Evolutionary conservation across 176 grass and related monocot genomes (phyloP), one percentile per base, ranked within the genome.

Genomic region (Aegilops speltoides): DNA sequence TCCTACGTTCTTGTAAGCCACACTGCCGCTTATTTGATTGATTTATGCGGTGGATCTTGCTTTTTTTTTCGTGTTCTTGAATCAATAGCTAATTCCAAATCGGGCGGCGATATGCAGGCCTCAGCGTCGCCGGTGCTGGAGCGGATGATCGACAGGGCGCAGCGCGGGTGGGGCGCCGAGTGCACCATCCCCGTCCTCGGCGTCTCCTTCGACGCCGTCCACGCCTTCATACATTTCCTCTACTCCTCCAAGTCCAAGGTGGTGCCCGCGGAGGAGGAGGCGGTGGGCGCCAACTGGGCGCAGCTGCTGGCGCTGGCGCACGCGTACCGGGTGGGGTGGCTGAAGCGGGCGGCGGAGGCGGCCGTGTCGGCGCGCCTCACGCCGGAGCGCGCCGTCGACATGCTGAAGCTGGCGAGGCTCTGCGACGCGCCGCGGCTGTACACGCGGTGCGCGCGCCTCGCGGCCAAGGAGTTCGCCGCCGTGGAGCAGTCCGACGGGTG

Each of bases 221-320:
- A 91, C 81, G 87, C 92, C 26, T 99, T 99, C 89, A 64, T 96
- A 17, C 91, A 66, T 5, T 75, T 94, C 84, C 90, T 99, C 37
- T 96, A 96, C 77, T 60, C 82, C 32, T 45, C 87, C 34, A 88
- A 77, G 74, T 67, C 85, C 29, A 88, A 56, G 74, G 45, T 83
- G 64, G 64, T 72, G 34, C 79, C 79, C 13, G 79, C 82, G 23
- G 79, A 11, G 4, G 90, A 89, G 45, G 84, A 65, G 33, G 64
- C 15, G 91, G 40, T 93, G 66, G 88, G 77, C 15, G 74, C 59
- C 56, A 85, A 94, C 77, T 90, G 87, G 12, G 31, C 93, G 87
- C 85, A 87, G 87, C 84, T 99, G 41, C 90, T 99, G 76, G 94
- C 89, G 62, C 88, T 96, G 83, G 81, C 94, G 82, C 97, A 99